Evolutionary conservation across 305 asterid genomes (phyloP).

Genomic region (Fraxinus velutina): DNA sequence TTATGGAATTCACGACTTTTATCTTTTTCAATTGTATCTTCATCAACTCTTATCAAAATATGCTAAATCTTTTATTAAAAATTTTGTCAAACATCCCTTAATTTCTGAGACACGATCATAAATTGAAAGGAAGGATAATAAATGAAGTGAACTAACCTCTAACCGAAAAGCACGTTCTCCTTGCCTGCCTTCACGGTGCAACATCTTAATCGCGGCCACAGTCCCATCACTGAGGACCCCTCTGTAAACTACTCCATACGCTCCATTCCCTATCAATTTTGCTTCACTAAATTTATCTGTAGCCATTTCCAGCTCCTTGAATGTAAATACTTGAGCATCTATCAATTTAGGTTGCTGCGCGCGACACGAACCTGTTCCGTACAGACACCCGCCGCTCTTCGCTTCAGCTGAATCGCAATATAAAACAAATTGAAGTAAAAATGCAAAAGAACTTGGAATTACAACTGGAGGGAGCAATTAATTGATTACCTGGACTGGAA

Average conservation of each 20-base stretch:
- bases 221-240: slow-evolving; percentile 62
- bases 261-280: slow-evolving; percentile 48
- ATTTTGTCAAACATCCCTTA: not conserved
- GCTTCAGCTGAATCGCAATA: slow-evolving; percentile 20
- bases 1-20: not conserved
- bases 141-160: slow-evolving; percentile 45
- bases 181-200: slow-evolving; percentile 57
- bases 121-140: not conserved
- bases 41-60: not conserved
- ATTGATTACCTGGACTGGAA: slow-evolving; percentile 46
- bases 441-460: not conserved
- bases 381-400: slow-evolving; percentile 48
- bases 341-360: slow-evolving; percentile 29
- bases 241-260: slow-evolving; percentile 44
- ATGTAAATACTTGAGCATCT: slow-evolving; percentile 62
- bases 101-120: not conserved
- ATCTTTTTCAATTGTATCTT: not conserved
- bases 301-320: slow-evolving; percentile 58
- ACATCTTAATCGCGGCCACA: slow-evolving; percentile 55
- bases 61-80: not conserved
- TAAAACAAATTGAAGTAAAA: not conserved
- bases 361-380: slow-evolving; percentile 36
- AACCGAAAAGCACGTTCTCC: slow-evolving; percentile 73
- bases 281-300: slow-evolving; percentile 50
- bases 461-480: not conserved